Evolutionary conservation across 2,329 filamentous ascomycete species (phyloP).

Genomic region (Fusarium proliferatum): DNA sequence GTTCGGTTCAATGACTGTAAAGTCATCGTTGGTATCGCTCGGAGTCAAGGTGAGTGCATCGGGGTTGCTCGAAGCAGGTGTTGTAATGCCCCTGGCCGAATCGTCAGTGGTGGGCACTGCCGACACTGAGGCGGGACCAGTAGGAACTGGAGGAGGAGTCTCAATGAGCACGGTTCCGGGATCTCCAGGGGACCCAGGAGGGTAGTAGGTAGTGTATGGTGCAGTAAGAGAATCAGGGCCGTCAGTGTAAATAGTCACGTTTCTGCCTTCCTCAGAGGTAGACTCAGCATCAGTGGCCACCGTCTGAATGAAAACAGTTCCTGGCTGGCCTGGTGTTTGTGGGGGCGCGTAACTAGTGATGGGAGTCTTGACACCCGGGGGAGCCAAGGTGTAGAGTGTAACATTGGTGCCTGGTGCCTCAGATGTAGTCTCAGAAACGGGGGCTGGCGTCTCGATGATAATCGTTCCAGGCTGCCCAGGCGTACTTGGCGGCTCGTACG

Average conservation of each 20-base stretch:
- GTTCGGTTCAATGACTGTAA: slow-evolving; percentile 29
- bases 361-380: slow-evolving; percentile 2
- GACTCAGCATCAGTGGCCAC: slow-evolving; percentile 7
- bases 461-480: slow-evolving; percentile 22
- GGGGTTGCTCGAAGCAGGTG: slow-evolving; percentile 9
- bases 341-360: slow-evolving; percentile 24
- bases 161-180: slow-evolving; percentile 30
- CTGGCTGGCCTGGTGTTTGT: slow-evolving; percentile 14
- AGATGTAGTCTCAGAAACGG: not conserved
- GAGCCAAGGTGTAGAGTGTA: slow-evolving; percentile 24
- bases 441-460: slow-evolving; percentile 27
- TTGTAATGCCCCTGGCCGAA: not conserved
- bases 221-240: slow-evolving; percentile 11
- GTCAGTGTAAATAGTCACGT: slow-evolving; percentile 19
- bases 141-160: slow-evolving; percentile 6
- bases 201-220: slow-evolving; percentile 22
- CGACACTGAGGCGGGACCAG: slow-evolving; percentile 6
- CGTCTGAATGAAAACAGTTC: slow-evolving; percentile 27
- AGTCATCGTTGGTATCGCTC: slow-evolving; percentile 21
- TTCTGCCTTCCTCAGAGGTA: not conserved
- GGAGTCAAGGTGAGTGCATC: slow-evolving; percentile 26
- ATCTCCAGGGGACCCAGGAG: slow-evolving; percentile 18
- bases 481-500: slow-evolving; percentile 18
- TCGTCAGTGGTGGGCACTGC: slow-evolving; percentile 10
- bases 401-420: slow-evolving; percentile 9